These are phyloP conservation scores for Hyphodiscus sp. DNA, from an alignment of 2,329 filamentous ascomycete species.

Conservation along the genomic window DNA sequence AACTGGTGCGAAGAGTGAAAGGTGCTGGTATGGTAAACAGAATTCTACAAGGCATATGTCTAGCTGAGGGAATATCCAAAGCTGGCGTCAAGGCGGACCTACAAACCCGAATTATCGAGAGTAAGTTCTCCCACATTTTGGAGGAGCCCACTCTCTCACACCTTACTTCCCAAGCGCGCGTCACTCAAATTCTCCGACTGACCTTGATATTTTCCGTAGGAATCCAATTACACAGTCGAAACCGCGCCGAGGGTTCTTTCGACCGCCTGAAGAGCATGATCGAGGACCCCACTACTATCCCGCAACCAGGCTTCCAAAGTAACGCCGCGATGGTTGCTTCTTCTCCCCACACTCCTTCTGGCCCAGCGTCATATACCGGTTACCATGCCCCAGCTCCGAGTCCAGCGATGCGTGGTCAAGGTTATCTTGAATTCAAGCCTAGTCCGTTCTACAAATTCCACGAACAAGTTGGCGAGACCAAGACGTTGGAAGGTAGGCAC, in stretches of 20 bases:
- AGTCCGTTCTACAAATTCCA: slow-evolving; percentile 81
- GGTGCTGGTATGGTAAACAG: slow-evolving; percentile 25
- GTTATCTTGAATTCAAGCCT: slow-evolving; percentile 52
- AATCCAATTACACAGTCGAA: slow-evolving; percentile 18
- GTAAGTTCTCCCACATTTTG: slow-evolving; percentile 48
- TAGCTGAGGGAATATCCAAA: slow-evolving; percentile 65
- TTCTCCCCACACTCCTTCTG: background rate
- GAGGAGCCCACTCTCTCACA: slow-evolving; percentile 1
- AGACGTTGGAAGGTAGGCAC: slow-evolving; percentile 65
- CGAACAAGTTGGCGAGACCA: slow-evolving; percentile 55
- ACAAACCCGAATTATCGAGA: slow-evolving; percentile 67
- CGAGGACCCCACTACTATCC: slow-evolving; percentile 16
- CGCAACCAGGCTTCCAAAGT: background rate
- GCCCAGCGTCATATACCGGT: background rate
- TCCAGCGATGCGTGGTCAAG: background rate
- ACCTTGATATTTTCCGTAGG: slow-evolving; percentile 6
- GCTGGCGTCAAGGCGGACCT: slow-evolving; percentile 81
- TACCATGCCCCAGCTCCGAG: slow-evolving; percentile 1
- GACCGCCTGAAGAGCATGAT: slow-evolving; percentile 24
- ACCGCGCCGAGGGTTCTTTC: slow-evolving; percentile 20
- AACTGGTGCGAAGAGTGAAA: slow-evolving; percentile 23
- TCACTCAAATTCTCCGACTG: background rate
- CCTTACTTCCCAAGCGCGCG: background rate
- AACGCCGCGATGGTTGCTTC: background rate
- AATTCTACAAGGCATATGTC: slow-evolving; percentile 46